A percentile compares a stretch with the other conserved stretches of the same genome.
phyloP scores from a whole-genome alignment of 1,284 basidiomycete genomes.

The Austroboletus olivaceoglutinosus region DNA sequence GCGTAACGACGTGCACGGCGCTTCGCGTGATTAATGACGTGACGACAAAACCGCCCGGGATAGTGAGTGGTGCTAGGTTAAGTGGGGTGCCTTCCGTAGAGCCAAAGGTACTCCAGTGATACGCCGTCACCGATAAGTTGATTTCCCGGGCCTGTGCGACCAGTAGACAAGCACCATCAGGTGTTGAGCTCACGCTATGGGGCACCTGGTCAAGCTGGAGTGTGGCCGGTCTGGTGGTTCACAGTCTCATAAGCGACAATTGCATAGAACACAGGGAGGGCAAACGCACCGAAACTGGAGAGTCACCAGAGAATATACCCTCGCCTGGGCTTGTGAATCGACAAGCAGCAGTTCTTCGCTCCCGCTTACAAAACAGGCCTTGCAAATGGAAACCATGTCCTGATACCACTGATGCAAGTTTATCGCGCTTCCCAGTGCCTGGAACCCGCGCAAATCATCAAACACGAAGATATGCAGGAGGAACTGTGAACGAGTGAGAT shows the following conservation, averaged over 20 bases:
- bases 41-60: conserved; percentile 17
- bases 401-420: conserved; percentile 47
- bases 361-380: conserved; percentile 39
- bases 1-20: conserved; percentile 42
- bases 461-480: conserved; percentile 45
- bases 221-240: conserved; percentile 17
- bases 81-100: conserved; percentile 20
- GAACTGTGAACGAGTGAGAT: conserved; percentile 25
- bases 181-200: conserved; percentile 36
- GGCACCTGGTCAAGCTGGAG: conserved; percentile 19
- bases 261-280: not conserved
- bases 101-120: conserved; percentile 27
- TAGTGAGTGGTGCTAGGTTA: conserved; percentile 5
- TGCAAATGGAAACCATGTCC: conserved; percentile 26
- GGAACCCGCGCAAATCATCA: conserved; percentile 40
- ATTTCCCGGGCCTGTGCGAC: conserved; percentile 27
- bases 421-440: conserved; percentile 37
- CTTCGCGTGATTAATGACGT: conserved; percentile 46
- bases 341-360: conserved; percentile 50
- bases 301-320: conserved; percentile 51
- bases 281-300: conserved; percentile 47
- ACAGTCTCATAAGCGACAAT: not conserved
- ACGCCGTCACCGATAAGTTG: conserved; percentile 14
- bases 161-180: conserved; percentile 54
- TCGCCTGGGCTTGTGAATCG: conserved; percentile 39